Evolutionary conservation across 257 asterid genomes (phyloP), one percentile per base, ranked within the genome.

Genomic region (Ophiorrhiza pumila): DNA sequence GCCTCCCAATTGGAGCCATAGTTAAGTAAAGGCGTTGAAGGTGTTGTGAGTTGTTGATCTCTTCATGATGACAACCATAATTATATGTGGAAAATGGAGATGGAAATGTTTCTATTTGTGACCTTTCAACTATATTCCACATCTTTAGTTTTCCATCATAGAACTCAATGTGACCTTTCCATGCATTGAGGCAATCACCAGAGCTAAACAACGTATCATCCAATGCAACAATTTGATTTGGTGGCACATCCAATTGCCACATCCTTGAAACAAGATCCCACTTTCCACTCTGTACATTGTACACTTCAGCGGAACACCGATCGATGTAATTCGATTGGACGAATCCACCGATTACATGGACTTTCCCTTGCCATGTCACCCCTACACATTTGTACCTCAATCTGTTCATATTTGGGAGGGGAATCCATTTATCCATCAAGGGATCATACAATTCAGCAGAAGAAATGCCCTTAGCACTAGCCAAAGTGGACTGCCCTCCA

Each of bases 171-270:
- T 82, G 85, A 3, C 89, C 93, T 72, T 85, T 85, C 83, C 90
- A 86, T 23, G 83, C 80, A 71, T 80, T 88, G 41, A 84, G 76
- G 45, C 87, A 85, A 66, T 85, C 93, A 14, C 89, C 87, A 0
- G 87, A 83, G 76, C 87, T 82, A 56, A 82, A 79, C 64, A 85
- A 29, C 34, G 56, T 79, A 5, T 56, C 89, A 53, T 67, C 82
- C 60, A 82, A 80, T 3, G 76, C 78, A 3, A 69, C 83, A 4
- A 85, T 85, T 67, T 87, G 89, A 58, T 87, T 83, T 50, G 89
- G 86, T 42, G 93, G 93, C 76, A 87, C 83, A 46, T 84, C 90
- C 46, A 84, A 59, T 34, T 82, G 86, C 93, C 93, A 85, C 86
- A 85, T 80, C 69, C 87, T 78, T 0, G 71, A 57, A 34, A 78